Percentiles rank a stretch among this genome's conserved stretches.
Evolutionary conservation across 345 rosid species (phyloP).

Genomic region (Eucalyptus fibrosa): DNA sequence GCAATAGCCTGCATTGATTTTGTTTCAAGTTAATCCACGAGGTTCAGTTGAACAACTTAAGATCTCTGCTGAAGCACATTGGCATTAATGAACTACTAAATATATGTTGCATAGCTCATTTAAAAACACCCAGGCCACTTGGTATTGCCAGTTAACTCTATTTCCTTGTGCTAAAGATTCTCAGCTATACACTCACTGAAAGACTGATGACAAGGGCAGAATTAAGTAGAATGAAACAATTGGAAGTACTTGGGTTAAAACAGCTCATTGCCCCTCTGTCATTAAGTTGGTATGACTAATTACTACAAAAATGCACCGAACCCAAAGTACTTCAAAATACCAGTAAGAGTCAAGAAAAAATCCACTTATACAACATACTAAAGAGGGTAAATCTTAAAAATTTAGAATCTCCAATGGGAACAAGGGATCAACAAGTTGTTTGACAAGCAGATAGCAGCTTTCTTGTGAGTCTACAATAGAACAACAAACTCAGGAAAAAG

Average conservation of each 20-base stretch:
- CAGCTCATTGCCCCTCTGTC: neutral
- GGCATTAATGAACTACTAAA: neutral
- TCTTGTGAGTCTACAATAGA: neutral
- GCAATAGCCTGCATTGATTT: slow-evolving; percentile 80
- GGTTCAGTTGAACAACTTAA: neutral
- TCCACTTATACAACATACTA: neutral
- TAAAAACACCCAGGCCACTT: neutral
- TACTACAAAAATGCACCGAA: neutral
- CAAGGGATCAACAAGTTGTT: neutral
- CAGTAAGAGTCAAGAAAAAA: neutral
- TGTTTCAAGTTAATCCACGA: neutral
- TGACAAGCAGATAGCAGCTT: neutral
- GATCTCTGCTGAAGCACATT: neutral
- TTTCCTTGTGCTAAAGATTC: neutral
- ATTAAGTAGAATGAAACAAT: neutral
- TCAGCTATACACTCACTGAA: neutral
- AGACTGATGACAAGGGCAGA: neutral
- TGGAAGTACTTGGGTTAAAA: neutral
- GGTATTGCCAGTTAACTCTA: neutral
- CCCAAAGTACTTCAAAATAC: neutral
- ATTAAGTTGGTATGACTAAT: neutral
- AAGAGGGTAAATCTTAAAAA: neutral
- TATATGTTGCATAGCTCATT: neutral
- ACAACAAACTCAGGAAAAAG: neutral
- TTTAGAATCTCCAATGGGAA: neutral